phyloP scores from a whole-genome alignment of 2,329 filamentous ascomycete species.

The Coniella vitis region DNA sequence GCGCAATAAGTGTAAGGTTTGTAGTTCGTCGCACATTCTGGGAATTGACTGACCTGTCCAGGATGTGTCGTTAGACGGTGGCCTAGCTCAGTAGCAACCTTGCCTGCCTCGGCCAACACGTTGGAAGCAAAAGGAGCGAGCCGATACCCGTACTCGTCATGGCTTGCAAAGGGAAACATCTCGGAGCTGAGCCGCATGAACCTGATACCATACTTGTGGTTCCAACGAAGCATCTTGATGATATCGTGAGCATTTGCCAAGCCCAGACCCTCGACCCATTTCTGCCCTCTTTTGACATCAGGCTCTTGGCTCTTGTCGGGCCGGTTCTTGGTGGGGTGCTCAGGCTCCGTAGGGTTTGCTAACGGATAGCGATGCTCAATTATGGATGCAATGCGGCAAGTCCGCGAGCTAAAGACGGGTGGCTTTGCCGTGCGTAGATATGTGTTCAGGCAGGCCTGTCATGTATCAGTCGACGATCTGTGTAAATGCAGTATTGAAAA shows the following conservation, averaged over 20 bases:
- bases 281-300: slow-evolving; percentile 58
- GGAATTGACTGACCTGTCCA: slow-evolving; percentile 54
- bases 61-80: slow-evolving; percentile 88
- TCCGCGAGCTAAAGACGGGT: slow-evolving; percentile 83
- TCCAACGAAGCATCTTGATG: slow-evolving; percentile 82
- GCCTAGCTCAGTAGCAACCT: slow-evolving; percentile 67
- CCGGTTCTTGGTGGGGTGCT: slow-evolving; percentile 79
- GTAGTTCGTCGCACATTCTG: neutral
- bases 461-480: slow-evolving; percentile 3
- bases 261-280: slow-evolving; percentile 70
- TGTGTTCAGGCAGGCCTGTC: slow-evolving; percentile 79
- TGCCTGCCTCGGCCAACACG: slow-evolving; percentile 68
- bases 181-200: slow-evolving; percentile 91
- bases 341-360: slow-evolving; percentile 64
- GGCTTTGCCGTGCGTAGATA: slow-evolving; percentile 78
- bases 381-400: slow-evolving; percentile 85
- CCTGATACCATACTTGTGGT: slow-evolving; percentile 83
- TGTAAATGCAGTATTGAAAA: neutral
- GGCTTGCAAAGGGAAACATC: slow-evolving; percentile 95
- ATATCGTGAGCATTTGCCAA: slow-evolving; percentile 79
- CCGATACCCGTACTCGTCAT: slow-evolving; percentile 78
- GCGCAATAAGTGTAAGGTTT: too few relatives aligned
- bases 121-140: slow-evolving; percentile 77
- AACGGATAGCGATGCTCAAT: slow-evolving; percentile 82
- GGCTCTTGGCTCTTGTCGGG: slow-evolving; percentile 68